Conservation (phyloP, 345 rosid genomes). For the Brassica rapa region DNA sequence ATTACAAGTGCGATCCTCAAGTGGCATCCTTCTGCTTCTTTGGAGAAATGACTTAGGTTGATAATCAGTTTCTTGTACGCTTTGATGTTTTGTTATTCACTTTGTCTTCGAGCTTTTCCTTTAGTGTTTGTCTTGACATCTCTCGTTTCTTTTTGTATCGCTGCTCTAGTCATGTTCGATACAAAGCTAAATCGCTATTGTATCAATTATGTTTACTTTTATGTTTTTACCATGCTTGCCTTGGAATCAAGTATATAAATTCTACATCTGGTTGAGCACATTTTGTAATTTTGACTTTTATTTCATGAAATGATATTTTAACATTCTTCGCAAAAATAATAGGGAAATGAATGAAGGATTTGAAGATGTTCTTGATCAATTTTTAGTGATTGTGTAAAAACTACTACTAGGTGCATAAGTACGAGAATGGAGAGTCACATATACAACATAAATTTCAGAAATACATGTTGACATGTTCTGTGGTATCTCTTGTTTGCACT, state of each 20-base stretch:
- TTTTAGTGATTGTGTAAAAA: conserved; percentile 19
- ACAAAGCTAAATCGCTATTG: too few species aligned
- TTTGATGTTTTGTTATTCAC: neutral
- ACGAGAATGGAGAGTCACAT: neutral
- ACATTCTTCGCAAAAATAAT: neutral
- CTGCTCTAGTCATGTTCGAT: neutral
- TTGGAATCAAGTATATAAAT: too few species aligned
- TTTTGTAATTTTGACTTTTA: too few species aligned
- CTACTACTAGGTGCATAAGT: neutral
- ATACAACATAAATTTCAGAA: neutral
- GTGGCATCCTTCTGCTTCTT: neutral
- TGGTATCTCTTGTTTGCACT: neutral
- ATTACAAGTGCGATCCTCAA: too few species aligned
- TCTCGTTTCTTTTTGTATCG: neutral
- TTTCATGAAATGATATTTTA: neutral
- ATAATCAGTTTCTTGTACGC: neutral
- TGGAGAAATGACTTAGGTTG: neutral
- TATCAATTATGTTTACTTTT: neutral
- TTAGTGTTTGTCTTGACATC: neutral
- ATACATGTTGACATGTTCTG: neutral
- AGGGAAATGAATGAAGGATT: neutral
- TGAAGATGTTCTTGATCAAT: neutral
- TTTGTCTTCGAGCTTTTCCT: neutral
- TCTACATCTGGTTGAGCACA: too few species aligned
- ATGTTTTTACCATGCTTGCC: too few species aligned